phyloP scores from a whole-genome alignment of 2,329 filamentous ascomycete genomes.

The Curvularia sp. region DNA sequence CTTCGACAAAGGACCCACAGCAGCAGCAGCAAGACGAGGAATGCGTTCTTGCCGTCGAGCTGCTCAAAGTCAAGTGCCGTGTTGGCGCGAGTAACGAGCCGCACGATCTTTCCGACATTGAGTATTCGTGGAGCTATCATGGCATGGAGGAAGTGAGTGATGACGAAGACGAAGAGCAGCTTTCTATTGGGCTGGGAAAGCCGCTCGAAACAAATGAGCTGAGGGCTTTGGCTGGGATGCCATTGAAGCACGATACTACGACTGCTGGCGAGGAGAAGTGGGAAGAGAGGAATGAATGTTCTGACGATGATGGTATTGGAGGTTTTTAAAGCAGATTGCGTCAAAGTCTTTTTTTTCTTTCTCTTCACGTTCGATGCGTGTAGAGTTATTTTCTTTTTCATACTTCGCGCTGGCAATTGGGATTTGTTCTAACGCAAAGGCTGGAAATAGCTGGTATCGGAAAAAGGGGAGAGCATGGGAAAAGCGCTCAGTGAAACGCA shows the following conservation, averaged over 20 bases:
- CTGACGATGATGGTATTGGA: constrained; percentile 13
- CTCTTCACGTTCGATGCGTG: not conserved
- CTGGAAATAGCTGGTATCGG: not conserved
- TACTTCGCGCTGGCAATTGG: not conserved
- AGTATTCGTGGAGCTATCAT: constrained; percentile 40
- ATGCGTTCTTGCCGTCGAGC: constrained; percentile 31
- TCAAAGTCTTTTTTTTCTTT: too few species aligned
- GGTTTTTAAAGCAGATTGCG: constrained; percentile 4
- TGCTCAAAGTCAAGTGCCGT: constrained; percentile 38
- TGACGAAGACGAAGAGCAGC: constrained; percentile 27
- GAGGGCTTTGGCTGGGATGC: constrained; percentile 30
- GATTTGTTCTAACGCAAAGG: not conserved
- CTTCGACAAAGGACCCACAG: not conserved
- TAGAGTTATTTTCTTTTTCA: not conserved
- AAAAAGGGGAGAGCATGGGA: not conserved
- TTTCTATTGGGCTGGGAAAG: constrained; percentile 41
- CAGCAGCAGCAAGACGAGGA: constrained; percentile 13
- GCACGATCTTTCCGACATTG: constrained; percentile 38
- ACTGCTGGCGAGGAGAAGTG: not conserved
- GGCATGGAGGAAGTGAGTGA: constrained; percentile 26
- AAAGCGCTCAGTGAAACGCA: not conserved
- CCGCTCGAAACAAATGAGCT: constrained; percentile 28
- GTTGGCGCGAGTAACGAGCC: constrained; percentile 35
- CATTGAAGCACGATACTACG: constrained; percentile 23
- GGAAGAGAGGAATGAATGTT: constrained; percentile 6